Evolutionary conservation across 257 asterid species (phyloP), one percentile per base, ranked within the genome.

Genomic region (Coffea eugenioides): DNA sequence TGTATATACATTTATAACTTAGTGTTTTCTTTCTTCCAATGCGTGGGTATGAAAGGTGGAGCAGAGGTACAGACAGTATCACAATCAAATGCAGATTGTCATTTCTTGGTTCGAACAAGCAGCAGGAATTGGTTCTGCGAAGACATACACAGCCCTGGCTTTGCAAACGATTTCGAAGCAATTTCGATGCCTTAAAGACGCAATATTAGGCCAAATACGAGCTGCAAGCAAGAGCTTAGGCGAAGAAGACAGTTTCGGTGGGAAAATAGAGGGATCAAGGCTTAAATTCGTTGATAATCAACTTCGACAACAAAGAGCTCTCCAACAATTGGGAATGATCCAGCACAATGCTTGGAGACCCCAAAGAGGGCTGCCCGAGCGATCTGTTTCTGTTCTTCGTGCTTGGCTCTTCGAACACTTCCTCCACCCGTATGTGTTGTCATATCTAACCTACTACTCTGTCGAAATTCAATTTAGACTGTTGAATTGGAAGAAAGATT

Each of bases 331-430:
- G 91, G 99, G 99, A 86, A 93, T 95, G 99, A 90, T 93, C 88
- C 99, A 92, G 80, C 96, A 93, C 76, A 95, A 93, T 85, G 99
- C 99, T 82, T 95, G 99, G 99, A 93, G 99, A 86, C 99, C 99
- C 74, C 99, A 93, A 79, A 81, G 99, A 85, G 99, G 99, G 61
- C 88, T 95, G 84, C 99, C 99, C 2, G 99, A 95, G 78, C 86
- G 97, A 2, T 91, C 99, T 36, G 99, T 95, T 66, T 93, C 98
- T 4, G 95, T 95, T 34, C 98, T 95, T 69, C 98, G 99, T 1
- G 95, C 99, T 56, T 95, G 99, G 99, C 97, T 95, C 23, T 95
- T 95, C 76, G 98, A 95, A 84, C 98, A 95, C 86, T 95, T 95
- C 85, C 97, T 95, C 81, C 99, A 95, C 76, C 99, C 99, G 99